Base-by-base conservation (phyloP, 2,329 filamentous ascomycete species). In the Mycosphaerella arachidis region DNA sequence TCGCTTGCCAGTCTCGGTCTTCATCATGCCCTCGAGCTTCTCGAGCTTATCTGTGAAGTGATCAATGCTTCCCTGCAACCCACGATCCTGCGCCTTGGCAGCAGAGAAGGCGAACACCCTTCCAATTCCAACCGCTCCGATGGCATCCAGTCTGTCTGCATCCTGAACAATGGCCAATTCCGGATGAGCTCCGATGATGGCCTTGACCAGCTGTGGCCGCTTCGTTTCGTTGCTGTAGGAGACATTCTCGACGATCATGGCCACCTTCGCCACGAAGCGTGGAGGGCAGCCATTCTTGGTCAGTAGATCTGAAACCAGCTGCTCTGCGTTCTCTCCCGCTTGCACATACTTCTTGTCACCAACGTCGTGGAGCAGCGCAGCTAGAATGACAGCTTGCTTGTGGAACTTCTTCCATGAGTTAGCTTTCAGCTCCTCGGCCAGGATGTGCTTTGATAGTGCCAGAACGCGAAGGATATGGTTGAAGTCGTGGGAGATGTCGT, bases 401-500 rank as follows among this genome's bases (percentile, higher is more conserved):
- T 71, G 65, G 37, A 70, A 63, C 24, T 65, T 57, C 58, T 64
- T 70, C 48, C 53, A 45, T 3, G 70, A 67, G 29, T 66, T 62
- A 9, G 60, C 56, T 30, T 62, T 60, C 9, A 62, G 58, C 53
- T 73, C 71, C 48, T 66, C 59, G 53, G 78, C 70, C 59, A 89
- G 80, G 63, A 92, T 88, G 66, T 82, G 78, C 50, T 84, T 84
- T 6, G 91, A 84, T 37, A 94, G 83, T n/a, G 83, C 81, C 24
- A 92, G 77, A 24, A 97, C 92, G 56, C 92, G 88, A 63, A 86
- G 79, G 69, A 96, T 90, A 74, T 97, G 92, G 58, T 84, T 79
- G 79, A 90, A 95, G 78, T 96, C 91, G 78, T 97, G 92, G 1
- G 91, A 96, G 55, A 86, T 86, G 76, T 97, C 92, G 76, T 91